Percentiles rank a stretch among this genome's conserved stretches.
Evolutionary conservation across 345 rosid genomes (phyloP).

Genomic region (Dipteronia sinensis): DNA sequence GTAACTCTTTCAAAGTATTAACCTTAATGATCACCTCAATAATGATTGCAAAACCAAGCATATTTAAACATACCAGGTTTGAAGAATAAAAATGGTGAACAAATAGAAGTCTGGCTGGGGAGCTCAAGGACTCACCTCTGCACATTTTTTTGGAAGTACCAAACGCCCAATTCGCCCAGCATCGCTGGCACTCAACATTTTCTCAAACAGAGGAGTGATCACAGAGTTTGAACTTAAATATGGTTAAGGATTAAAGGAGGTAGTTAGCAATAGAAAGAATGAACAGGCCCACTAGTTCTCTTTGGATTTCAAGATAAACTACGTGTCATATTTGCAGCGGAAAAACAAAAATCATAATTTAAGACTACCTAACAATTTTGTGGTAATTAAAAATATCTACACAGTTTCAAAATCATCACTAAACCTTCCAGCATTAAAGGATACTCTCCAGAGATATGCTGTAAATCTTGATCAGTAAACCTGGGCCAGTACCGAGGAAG

Average conservation of each 20-base stretch:
- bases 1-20: background rate
- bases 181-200: conserved; percentile 96
- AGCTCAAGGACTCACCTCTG: conserved; percentile 65
- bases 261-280: conserved; percentile 6
- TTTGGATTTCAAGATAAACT: background rate
- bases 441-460: conserved; percentile 81
- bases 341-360: conserved; percentile 1
- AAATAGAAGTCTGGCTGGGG: conserved; percentile 12
- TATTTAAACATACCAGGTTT: background rate
- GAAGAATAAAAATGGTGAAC: conserved; percentile 15
- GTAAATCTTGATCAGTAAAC: conserved; percentile 73
- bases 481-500: conserved; percentile 89
- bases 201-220: conserved; percentile 89
- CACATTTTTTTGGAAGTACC: conserved; percentile 92
- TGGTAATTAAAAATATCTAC: background rate
- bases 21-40: background rate
- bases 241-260: conserved; percentile 56
- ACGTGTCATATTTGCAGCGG: background rate
- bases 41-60: background rate
- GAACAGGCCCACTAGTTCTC: background rate
- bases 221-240: conserved; percentile 69
- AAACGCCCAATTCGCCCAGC: conserved; percentile 89
- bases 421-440: conserved; percentile 46
- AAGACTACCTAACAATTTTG: background rate
- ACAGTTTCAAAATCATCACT: conserved; percentile 19